A percentile compares a stretch with the other conserved stretches of the same genome.
These are phyloP conservation scores for Oryza longistaminata DNA, from an alignment of 176 grass and related monocot species.

Conservation along the genomic window DNA sequence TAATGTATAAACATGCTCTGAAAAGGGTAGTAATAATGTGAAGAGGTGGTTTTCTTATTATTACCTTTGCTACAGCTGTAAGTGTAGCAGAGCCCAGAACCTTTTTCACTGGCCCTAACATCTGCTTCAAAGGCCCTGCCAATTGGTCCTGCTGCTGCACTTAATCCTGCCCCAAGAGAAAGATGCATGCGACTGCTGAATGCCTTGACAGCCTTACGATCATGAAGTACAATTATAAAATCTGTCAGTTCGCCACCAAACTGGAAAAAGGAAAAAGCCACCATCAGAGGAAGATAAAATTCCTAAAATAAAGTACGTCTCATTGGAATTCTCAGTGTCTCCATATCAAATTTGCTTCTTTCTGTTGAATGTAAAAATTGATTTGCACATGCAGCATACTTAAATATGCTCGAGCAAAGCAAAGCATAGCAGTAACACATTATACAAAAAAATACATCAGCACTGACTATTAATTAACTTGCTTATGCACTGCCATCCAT, in stretches of 20 bases:
- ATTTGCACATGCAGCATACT: not conserved
- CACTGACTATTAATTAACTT: conserved; percentile 2
- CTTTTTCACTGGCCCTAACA: conserved; percentile 74
- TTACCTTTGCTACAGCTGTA: conserved; percentile 99
- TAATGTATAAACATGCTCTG: not conserved
- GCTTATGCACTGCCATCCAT: not conserved
- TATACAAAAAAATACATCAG: not conserved
- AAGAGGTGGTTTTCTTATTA: not conserved
- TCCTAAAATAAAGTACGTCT: conserved; percentile 16
- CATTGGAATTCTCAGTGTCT: not conserved
- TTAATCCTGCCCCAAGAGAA: conserved; percentile 87
- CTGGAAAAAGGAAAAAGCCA: conserved; percentile 40
- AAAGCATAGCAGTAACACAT: not conserved
- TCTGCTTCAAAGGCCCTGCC: conserved; percentile 96
- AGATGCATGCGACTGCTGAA: conserved; percentile 83
- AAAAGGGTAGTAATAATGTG: not conserved
- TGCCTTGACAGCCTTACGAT: conserved; percentile 69
- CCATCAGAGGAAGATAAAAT: conserved; percentile 15
- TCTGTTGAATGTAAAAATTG: not conserved
- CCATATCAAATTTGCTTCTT: not conserved
- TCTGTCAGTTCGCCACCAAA: conserved; percentile 90
- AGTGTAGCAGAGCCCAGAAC: conserved; percentile 88
- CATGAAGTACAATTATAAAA: conserved; percentile 90
- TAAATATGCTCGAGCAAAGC: not conserved
- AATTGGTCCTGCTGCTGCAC: conserved; percentile 79